Base-by-base conservation (phyloP, 1,284 basidiomycete species). In the Rhodotorula sp. region DNA sequence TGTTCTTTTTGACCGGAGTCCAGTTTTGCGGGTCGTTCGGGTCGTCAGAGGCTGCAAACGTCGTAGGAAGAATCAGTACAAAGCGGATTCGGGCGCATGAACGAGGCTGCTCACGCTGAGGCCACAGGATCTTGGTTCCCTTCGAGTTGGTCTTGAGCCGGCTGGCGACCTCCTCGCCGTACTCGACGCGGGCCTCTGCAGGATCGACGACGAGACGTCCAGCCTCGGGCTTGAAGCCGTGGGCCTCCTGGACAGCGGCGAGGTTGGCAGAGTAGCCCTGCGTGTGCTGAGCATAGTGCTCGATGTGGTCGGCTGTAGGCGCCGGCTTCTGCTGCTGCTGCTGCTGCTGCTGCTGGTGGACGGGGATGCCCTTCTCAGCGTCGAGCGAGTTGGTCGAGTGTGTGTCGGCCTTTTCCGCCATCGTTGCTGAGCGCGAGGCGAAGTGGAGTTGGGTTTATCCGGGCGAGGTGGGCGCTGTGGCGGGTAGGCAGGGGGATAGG, bases 11-110 rank as follows among this genome's bases (percentile, higher is more conserved):
- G 29, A 44, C 60, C 2, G 54, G 15, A 5, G 56, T 64, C 56
- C 73, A 76, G 74, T 88, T 89, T 79, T 88, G 87, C 6, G 88
- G 88, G 74, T 89, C 87, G 15, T 84, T 79, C 1, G 84, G 84
- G 49, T 86, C 85, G 73, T 89, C 87, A 32, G 67, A 39, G 20
- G 68, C 67, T 68, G 36, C 27, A 19, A 22, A 34, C 20, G 30
- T 20, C 30, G 19, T 19, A 22, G n/a, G n/a, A 24, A 15, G 32
- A 27, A 20, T 7, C 20, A 7, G 20, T 27, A 13, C 17, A 36
- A 13, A 24, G 30, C 29, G 29, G 10, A 20, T 11, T 39, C 22
- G 9, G 2, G 6, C 34, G 44, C 15, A 15, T 4, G 1, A n/a
- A 65, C 5, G 84, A 44, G 2, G 39, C 39, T 44, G 39, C 39